These are phyloP conservation scores for Ammopiptanthus mongolicus DNA, from an alignment of 306 rosid genomes.

Conservation along the genomic window DNA sequence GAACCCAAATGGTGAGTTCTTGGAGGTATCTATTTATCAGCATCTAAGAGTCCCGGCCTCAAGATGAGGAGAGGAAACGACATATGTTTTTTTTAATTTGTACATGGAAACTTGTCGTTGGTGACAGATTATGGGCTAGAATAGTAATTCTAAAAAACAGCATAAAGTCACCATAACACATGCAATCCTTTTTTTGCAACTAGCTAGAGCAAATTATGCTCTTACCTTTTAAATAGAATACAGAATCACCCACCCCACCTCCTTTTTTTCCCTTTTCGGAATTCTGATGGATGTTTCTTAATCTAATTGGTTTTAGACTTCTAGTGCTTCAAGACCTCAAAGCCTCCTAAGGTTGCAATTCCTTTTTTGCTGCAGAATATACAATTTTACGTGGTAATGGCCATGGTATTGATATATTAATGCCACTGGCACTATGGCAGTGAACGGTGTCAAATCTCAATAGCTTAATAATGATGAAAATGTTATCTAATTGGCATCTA, in stretches of 20 bases:
- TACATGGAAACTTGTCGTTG: background rate
- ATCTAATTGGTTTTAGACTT: background rate
- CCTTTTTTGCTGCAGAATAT: background rate
- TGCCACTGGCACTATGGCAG: background rate
- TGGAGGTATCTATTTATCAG: background rate
- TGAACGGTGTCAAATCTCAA: background rate
- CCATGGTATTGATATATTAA: background rate
- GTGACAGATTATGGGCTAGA: background rate
- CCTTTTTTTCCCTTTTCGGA: background rate
- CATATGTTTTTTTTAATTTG: background rate
- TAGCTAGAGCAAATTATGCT: background rate
- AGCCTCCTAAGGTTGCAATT: background rate
- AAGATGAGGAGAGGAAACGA: background rate
- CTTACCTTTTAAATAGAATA: background rate
- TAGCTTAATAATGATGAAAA: background rate
- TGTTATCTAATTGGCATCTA: background rate
- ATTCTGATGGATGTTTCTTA: background rate
- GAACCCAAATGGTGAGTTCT: background rate
- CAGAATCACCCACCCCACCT: background rate
- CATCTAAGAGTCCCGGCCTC: background rate
- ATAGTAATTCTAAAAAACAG: background rate
- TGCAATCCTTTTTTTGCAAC: background rate
- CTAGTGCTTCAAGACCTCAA: background rate
- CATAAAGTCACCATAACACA: background rate
- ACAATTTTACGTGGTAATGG: background rate